Evolutionary conservation across 2,329 filamentous ascomycete species (phyloP).

Genomic region (Stachybotrys echinatus): DNA sequence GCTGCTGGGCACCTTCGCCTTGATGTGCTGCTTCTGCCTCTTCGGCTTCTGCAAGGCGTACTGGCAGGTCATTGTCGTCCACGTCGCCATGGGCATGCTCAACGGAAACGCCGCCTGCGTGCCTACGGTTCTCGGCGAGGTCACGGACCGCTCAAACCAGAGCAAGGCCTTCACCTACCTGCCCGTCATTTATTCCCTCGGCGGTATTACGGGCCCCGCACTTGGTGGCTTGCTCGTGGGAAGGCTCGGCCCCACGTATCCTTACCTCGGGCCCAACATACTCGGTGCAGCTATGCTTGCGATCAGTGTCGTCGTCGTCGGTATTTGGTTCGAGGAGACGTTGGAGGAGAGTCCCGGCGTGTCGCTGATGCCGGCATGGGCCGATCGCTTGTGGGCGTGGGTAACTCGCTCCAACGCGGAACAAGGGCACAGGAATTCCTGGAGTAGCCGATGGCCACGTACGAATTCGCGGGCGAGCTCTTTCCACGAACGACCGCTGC

Average conservation of each 20-base stretch:
- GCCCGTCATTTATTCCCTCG: constrained; percentile 92
- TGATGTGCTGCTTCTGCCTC: constrained; percentile 72
- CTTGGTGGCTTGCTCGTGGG: constrained; percentile 82
- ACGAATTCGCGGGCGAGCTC: constrained; percentile 5
- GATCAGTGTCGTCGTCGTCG: constrained; percentile 66
- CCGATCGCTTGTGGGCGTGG: constrained; percentile 24
- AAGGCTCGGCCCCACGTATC: constrained; percentile 56
- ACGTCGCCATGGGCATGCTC: constrained; percentile 83
- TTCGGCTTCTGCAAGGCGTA: constrained; percentile 84
- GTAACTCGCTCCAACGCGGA: constrained; percentile 11
- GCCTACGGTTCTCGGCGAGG: constrained; percentile 87
- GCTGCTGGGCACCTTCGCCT: constrained; percentile 73
- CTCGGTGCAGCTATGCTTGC: constrained; percentile 68
- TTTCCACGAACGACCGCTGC: constrained; percentile 20
- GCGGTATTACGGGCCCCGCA: constrained; percentile 86
- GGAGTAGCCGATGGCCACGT: constrained; percentile 33
- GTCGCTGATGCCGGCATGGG: constrained; percentile 26
- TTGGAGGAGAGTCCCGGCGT: constrained; percentile 25
- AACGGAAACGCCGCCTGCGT: constrained; percentile 96
- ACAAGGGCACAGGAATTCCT: constrained; percentile 22
- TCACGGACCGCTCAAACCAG: constrained; percentile 94
- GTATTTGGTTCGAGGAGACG: constrained; percentile 84
- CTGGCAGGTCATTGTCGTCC: constrained; percentile 80
- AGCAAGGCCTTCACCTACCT: constrained; percentile 90
- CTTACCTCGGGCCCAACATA: constrained; percentile 82